Conservation (phyloP, 106 monocot species). For the Acorus calamus region DNA sequence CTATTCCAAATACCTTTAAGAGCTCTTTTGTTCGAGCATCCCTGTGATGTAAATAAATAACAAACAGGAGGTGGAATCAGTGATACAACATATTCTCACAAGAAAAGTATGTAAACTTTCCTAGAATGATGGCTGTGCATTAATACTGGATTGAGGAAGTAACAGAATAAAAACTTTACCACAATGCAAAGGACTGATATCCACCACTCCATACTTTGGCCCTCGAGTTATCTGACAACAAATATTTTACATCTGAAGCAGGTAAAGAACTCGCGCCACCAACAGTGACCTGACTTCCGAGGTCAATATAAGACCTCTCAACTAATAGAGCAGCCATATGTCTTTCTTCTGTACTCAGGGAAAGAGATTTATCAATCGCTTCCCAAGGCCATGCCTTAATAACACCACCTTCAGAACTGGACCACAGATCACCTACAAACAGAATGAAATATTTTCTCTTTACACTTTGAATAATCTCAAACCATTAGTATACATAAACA, state of each 20-base stretch:
- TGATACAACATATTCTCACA: background rate
- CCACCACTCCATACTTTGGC: constrained; percentile 72
- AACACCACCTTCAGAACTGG: constrained; percentile 71
- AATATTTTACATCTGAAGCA: constrained; percentile 53
- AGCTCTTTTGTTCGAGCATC: constrained; percentile 88
- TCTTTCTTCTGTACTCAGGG: constrained; percentile 58
- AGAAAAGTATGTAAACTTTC: background rate
- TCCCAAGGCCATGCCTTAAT: constrained; percentile 95
- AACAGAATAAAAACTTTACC: constrained; percentile 32
- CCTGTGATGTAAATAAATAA: constrained; percentile 22
- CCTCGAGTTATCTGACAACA: constrained; percentile 59
- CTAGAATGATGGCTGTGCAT: background rate
- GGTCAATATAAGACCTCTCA: constrained; percentile 80
- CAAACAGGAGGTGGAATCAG: constrained; percentile 1
- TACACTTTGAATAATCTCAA: too few species aligned
- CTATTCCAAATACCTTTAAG: constrained; percentile 76
- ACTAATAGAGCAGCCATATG: constrained; percentile 60
- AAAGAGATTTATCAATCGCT: constrained; percentile 66
- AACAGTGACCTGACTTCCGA: constrained; percentile 55
- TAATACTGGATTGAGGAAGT: background rate
- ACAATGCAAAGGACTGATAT: constrained; percentile 63
- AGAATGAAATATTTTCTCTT: too few species aligned
- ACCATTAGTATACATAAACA: too few species aligned
- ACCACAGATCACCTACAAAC: constrained; percentile 86
- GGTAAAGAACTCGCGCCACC: constrained; percentile 68